phyloP scores from a whole-genome alignment of 345 rosid species.

The Dipteronia sinensis region DNA sequence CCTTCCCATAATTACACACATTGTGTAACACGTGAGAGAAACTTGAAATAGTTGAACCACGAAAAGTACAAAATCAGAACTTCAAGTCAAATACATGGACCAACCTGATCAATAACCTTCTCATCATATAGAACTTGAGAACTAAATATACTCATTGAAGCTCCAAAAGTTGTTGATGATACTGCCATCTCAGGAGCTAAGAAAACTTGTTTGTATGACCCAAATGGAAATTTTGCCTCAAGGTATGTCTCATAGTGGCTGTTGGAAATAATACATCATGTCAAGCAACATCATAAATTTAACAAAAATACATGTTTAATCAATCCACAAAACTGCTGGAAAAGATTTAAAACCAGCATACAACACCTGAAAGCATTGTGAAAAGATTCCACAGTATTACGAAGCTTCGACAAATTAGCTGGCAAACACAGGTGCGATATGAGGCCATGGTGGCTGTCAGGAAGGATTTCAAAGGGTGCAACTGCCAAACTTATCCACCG shows the following conservation, averaged over 20 bases:
- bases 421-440: conserved; percentile 86
- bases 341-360: conserved; percentile 11
- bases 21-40: neutral
- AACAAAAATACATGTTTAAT: neutral
- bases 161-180: conserved; percentile 73
- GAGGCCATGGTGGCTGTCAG: conserved; percentile 63
- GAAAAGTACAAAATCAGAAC: too few relatives aligned
- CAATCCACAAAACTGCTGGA: neutral
- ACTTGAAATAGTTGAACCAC: neutral
- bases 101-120: conserved; percentile 90
- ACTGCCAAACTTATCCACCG: conserved; percentile 88
- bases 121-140: conserved; percentile 85
- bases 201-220: conserved; percentile 88
- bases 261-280: conserved; percentile 32
- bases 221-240: conserved; percentile 86
- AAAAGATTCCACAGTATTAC: conserved; percentile 78
- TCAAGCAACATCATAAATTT: conserved; percentile 24
- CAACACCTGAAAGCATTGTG: conserved; percentile 81
- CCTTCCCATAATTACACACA: neutral
- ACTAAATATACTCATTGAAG: conserved; percentile 78
- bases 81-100: conserved; percentile 8
- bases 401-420: conserved; percentile 57
- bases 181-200: conserved; percentile 85
- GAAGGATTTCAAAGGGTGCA: conserved; percentile 82
- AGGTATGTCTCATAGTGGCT: conserved; percentile 94